phyloP scores from a whole-genome alignment of 2,329 filamentous ascomycete species.

The Juglanconis sp. region DNA sequence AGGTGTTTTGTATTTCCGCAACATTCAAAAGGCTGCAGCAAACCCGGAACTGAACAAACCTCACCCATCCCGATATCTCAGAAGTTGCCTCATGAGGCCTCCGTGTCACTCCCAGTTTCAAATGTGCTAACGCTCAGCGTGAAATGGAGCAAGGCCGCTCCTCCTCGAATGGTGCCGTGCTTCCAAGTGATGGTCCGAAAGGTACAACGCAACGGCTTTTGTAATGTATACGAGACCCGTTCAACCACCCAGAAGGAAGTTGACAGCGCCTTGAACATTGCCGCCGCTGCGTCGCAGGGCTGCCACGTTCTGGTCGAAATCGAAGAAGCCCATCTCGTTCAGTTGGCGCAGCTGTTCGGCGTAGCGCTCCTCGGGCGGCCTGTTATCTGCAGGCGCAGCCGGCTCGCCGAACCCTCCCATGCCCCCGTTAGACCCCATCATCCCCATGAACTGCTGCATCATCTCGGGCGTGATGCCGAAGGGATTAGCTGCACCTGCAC shows the following conservation, averaged over 20 bases:
- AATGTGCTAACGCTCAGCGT: background rate
- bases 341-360: conserved; percentile 85
- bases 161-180: background rate
- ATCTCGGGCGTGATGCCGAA: conserved; percentile 52
- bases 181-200: background rate
- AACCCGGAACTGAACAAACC: background rate
- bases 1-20: background rate
- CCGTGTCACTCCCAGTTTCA: background rate
- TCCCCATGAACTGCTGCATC: conserved; percentile 52
- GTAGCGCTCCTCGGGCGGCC: conserved; percentile 91
- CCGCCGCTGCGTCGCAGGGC: conserved; percentile 86
- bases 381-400: conserved; percentile 67
- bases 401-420: conserved; percentile 32
- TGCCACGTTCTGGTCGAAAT: conserved; percentile 90
- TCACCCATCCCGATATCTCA: background rate
- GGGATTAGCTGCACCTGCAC: conserved; percentile 31
- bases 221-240: background rate
- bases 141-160: background rate
- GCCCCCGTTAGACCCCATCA: conserved; percentile 40
- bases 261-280: conserved; percentile 88
- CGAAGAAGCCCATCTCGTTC: conserved; percentile 98
- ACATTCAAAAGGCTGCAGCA: background rate
- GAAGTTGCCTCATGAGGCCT: background rate
- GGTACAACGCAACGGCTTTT: background rate
- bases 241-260: conserved; percentile 58